These are phyloP conservation scores for Isabelozyma gotoi DNA, from an alignment of 805 yeast species.

Conservation along the genomic window DNA sequence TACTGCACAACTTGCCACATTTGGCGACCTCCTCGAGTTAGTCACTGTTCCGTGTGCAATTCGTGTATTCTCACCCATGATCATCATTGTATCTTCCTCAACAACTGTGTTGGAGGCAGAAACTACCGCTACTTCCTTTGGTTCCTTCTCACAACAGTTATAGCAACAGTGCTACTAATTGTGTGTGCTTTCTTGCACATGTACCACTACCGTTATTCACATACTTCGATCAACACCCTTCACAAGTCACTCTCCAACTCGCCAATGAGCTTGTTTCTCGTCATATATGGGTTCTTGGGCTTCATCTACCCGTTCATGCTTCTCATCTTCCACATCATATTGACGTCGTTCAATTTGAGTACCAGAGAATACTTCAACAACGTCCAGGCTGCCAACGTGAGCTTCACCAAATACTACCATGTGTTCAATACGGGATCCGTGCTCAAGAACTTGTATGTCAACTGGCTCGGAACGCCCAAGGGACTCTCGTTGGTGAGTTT, in stretches of 20 bases:
- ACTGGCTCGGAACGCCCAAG: conserved; percentile 37
- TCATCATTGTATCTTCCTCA: conserved; percentile 69
- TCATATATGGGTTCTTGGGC: conserved; percentile 45
- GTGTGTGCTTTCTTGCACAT: conserved; percentile 19
- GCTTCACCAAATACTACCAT: conserved; percentile 24
- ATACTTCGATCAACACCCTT: conserved; percentile 27
- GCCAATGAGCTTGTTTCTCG: conserved; percentile 50
- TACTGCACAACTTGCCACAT: conserved; percentile 54
- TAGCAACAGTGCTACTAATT: conserved; percentile 17
- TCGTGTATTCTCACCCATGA: conserved; percentile 66
- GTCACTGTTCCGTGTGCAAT: conserved; percentile 71
- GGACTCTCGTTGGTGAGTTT: conserved; percentile 19
- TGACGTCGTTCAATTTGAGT: conserved; percentile 59
- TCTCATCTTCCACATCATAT: conserved; percentile 50
- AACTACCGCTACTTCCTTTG: conserved; percentile 37
- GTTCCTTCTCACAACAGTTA: conserved; percentile 24
- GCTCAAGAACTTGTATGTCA: conserved; percentile 27
- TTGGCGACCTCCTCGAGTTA: conserved; percentile 72
- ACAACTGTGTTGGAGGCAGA: conserved; percentile 41
- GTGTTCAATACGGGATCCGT: conserved; percentile 25
- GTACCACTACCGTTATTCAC: conserved; percentile 17
- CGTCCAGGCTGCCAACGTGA: conserved; percentile 26
- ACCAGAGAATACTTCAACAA: conserved; percentile 70
- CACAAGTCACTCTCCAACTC: conserved; percentile 13
- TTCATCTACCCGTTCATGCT: conserved; percentile 58